A percentile compares a stretch with the other conserved stretches of the same genome.
These are phyloP conservation scores for Penicillium sp. DNA, from an alignment of 2,329 filamentous ascomycete genomes.

Conservation along the genomic window DNA sequence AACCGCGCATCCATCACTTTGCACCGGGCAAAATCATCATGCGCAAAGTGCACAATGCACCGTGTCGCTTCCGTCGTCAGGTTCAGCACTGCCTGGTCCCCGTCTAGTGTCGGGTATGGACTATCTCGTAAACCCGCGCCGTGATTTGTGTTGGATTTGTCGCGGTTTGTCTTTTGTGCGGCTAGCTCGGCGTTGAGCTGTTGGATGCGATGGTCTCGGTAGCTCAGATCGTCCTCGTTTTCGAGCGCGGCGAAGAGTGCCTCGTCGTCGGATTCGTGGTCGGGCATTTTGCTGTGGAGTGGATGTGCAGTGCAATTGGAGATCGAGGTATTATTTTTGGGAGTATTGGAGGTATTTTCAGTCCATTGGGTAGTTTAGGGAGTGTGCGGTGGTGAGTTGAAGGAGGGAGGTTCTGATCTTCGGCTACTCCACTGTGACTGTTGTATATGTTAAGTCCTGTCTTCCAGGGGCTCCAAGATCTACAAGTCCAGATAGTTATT, in stretches of 20 bases:
- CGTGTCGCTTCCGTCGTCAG: constrained; percentile 55
- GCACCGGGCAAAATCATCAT: constrained; percentile 59
- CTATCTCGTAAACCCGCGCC: constrained; percentile 19
- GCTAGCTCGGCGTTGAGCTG: constrained; percentile 56
- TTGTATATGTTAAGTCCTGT: not conserved
- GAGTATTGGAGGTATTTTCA: not conserved
- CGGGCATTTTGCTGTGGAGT: constrained; percentile 14
- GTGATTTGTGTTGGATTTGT: constrained; percentile 14
- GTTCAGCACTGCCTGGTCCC: constrained; percentile 55
- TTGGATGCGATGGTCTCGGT: constrained; percentile 55
- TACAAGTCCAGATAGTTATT: not conserved
- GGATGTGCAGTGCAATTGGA: not conserved
- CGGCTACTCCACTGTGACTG: not conserved
- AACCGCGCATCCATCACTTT: constrained; percentile 58
- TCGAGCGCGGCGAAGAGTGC: constrained; percentile 56
- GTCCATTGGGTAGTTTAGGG: not conserved
- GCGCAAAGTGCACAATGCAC: constrained; percentile 60
- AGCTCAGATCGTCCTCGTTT: constrained; percentile 49
- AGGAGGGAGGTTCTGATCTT: not conserved
- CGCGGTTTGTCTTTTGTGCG: constrained; percentile 42
- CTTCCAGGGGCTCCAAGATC: not conserved
- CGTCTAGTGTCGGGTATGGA: constrained; percentile 38
- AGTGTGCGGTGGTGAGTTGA: not conserved
- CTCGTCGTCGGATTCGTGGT: constrained; percentile 53
- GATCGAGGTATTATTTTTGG: too few species aligned